Evolutionary conservation across 1,139 yeast species (phyloP).

Genomic region (Suhomyces panamericanus): DNA sequence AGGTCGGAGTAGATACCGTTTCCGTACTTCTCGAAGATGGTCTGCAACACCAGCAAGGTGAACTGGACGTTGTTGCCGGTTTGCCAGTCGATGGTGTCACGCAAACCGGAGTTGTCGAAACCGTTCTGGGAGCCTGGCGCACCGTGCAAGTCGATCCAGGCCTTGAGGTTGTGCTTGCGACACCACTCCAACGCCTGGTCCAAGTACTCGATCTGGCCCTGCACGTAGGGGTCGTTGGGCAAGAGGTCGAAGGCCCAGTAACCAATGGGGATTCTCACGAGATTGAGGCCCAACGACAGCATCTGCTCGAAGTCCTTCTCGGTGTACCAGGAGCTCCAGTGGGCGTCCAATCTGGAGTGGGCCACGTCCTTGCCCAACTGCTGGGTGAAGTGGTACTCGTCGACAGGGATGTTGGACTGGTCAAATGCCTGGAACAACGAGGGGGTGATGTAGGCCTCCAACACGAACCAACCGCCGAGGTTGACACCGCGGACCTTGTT

Average conservation of each 20-base stretch:
- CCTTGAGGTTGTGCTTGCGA: conserved; percentile 59
- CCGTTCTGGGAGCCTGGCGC: conserved; percentile 98
- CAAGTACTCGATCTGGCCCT: conserved; percentile 74
- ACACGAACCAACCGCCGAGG: conserved; percentile 89
- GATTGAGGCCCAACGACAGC: conserved; percentile 67
- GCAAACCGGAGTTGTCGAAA: conserved; percentile 88
- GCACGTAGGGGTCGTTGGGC: conserved; percentile 79
- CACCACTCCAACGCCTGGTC: conserved; percentile 82
- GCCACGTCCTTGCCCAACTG: conserved; percentile 65
- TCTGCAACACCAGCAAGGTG: conserved; percentile 53
- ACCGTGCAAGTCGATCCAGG: conserved; percentile 93
- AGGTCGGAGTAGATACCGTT: conserved; percentile 64
- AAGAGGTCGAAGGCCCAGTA: conserved; percentile 86
- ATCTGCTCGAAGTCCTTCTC: conserved; percentile 71
- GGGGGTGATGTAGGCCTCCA: conserved; percentile 85
- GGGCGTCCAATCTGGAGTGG: conserved; percentile 50
- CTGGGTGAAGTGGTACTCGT: conserved; percentile 75
- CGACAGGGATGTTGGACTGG: conserved; percentile 63
- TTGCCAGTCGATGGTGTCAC: conserved; percentile 67
- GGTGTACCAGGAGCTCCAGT: conserved; percentile 80
- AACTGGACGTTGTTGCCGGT: conserved; percentile 48
- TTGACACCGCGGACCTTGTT: conserved; percentile 74
- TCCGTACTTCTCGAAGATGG: conserved; percentile 62
- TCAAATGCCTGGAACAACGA: conserved; percentile 70
- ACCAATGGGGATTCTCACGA: conserved; percentile 90